Conservation (phyloP, 2,329 filamentous ascomycete species). For the Hymenoscyphus occultus region DNA sequence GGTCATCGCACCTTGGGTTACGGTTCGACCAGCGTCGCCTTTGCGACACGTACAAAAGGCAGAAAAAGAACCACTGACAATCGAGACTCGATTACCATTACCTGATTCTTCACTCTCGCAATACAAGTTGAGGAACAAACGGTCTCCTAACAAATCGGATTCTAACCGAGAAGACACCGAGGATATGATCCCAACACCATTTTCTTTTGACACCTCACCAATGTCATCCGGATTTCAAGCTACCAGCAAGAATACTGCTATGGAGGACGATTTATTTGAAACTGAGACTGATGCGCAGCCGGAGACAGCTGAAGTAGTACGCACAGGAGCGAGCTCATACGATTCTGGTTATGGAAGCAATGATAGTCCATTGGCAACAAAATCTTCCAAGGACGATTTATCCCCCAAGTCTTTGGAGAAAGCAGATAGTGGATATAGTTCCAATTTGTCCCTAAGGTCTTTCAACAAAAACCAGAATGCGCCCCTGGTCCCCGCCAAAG, state of each 20-base stretch:
- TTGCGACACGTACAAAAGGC: slow-evolving; percentile 19
- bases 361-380: slow-evolving; percentile 9
- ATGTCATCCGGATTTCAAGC: slow-evolving; percentile 40
- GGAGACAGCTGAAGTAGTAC: slow-evolving; percentile 10
- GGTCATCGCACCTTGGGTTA: slow-evolving; percentile 24
- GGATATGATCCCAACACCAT: slow-evolving; percentile 35
- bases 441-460: slow-evolving; percentile 56
- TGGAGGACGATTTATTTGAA: slow-evolving; percentile 48
- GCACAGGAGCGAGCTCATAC: slow-evolving; percentile 21
- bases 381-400: slow-evolving; percentile 16
- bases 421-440: slow-evolving; percentile 61
- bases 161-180: slow-evolving; percentile 28
- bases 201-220: slow-evolving; percentile 37
- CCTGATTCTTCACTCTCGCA: slow-evolving; percentile 21
- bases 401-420: slow-evolving; percentile 47
- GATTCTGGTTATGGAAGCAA: slow-evolving; percentile 29
- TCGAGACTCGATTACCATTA: slow-evolving; percentile 18
- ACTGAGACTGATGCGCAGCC: slow-evolving; percentile 25
- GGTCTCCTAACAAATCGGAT: slow-evolving; percentile 28
- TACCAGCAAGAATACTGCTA: slow-evolving; percentile 48
- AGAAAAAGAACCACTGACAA: slow-evolving; percentile 18
- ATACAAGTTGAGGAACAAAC: slow-evolving; percentile 23
- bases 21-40: slow-evolving; percentile 25
- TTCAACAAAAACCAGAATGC: slow-evolving; percentile 34
- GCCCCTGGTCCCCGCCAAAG: slow-evolving; percentile 17